Conservation (phyloP, 495 filamentous ascomycete species). For the Penicillium fimorum region DNA sequence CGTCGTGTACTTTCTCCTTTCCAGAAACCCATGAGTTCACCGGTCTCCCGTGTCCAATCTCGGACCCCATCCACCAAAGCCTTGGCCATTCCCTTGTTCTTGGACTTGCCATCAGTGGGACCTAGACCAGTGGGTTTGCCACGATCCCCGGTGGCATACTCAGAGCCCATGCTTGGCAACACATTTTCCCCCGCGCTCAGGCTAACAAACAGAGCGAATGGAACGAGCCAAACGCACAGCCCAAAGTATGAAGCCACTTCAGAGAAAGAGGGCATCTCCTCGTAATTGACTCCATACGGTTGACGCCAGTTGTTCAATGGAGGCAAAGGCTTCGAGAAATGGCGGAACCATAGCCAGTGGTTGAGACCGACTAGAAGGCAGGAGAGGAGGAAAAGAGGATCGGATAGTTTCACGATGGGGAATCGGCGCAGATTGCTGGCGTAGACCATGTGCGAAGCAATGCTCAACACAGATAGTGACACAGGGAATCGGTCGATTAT, state of each 20-base stretch:
- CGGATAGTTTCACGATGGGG: slow-evolving; percentile 82
- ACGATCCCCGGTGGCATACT: slow-evolving; percentile 61
- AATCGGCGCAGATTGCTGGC: slow-evolving; percentile 85
- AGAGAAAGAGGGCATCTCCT: slow-evolving; percentile 77
- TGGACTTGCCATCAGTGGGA: slow-evolving; percentile 48
- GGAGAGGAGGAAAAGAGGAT: slow-evolving; percentile 82
- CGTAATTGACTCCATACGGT: slow-evolving; percentile 54
- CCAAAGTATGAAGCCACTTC: slow-evolving; percentile 97
- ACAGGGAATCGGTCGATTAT: slow-evolving; percentile 84
- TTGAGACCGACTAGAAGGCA: slow-evolving; percentile 87
- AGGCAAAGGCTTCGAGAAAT: slow-evolving; percentile 67
- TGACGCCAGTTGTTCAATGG: slow-evolving; percentile 45
- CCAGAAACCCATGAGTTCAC: slow-evolving; percentile 68
- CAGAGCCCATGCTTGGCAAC: slow-evolving; percentile 77
- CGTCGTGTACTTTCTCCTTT: slow-evolving; percentile 52
- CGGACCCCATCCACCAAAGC: slow-evolving; percentile 76
- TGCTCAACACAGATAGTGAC: slow-evolving; percentile 66
- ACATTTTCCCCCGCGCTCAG: slow-evolving; percentile 93
- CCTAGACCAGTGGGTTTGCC: slow-evolving; percentile 42
- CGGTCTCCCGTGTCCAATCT: slow-evolving; percentile 70
- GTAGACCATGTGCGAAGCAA: slow-evolving; percentile 83
- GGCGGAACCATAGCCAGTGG: slow-evolving; percentile 94
- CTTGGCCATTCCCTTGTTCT: slow-evolving; percentile 85
- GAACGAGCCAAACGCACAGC: slow-evolving; percentile 93
- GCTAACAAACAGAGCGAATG: slow-evolving; percentile 92